Evolutionary conservation across 805 yeast species (phyloP), one percentile per base, ranked within the genome.

Genomic region (Saturnispora ahearnii): DNA sequence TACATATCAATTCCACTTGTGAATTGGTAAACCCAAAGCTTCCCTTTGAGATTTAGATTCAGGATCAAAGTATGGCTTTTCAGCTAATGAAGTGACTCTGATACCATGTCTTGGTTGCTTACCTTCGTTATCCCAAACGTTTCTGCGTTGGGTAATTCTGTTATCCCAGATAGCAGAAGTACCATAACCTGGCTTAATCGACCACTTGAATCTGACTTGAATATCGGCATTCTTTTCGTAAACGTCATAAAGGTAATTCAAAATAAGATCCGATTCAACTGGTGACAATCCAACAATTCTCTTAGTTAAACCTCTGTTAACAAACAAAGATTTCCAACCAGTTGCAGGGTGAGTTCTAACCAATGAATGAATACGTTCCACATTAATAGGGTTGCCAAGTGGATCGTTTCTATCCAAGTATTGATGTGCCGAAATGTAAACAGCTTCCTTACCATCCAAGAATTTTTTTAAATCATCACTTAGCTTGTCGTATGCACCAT

Each of bases 191-290:
- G 52, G 51, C 26, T 52, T 54, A 36, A 70, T 42, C 7, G 38
- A 36, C 81, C 81, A 57, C 52, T 70, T 72, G 65, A 73, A 73
- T 55, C 82, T 68, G 6, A 75, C 77, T 63, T 77, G 82, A 50
- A 77, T 71, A 55, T 78, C 83, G 45, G 73, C 72, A 57, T 75
- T 74, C 58, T 70, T 71, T 59, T 74, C 79, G 51, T 68, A 71
- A 22, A 77, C 68, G 41, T 64, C 62, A 54, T 63, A 74, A 45
- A 79, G 65, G 55, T 74, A 70, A 30, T 71, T 66, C 55, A 78
- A 67, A 50, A 79, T 70, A 9, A 73, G 58, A 38, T 71, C 72
- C 13, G 75, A 68, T 62, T 79, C 84, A 45, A 64, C 74, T 29
- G 72, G 72, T 50, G 73, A 72, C 48, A 78, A 67, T 0, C 81